phyloP scores from a whole-genome alignment of 306 rosid genomes.

The Luffa aegyptiaca region DNA sequence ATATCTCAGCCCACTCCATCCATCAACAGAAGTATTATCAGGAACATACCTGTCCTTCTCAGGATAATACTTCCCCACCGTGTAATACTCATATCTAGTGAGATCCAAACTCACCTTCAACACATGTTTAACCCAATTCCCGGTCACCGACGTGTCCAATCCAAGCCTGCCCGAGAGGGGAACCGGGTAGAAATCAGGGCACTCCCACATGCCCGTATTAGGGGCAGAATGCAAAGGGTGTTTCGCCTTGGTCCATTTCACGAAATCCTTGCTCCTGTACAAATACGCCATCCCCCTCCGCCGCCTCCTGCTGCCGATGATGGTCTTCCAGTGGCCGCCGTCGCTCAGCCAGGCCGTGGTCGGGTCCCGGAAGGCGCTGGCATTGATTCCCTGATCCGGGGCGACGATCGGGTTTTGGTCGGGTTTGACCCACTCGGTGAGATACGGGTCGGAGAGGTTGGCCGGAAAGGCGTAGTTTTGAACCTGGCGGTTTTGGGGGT shows the following conservation, averaged over 20 bases:
- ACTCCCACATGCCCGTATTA: slow-evolving; percentile 77
- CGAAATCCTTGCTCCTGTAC: slow-evolving; percentile 51
- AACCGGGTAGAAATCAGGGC: slow-evolving; percentile 81
- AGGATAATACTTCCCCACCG: slow-evolving; percentile 37
- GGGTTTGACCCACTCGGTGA: slow-evolving; percentile 56
- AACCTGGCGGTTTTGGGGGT: slow-evolving; percentile 32
- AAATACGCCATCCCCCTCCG: slow-evolving; percentile 48
- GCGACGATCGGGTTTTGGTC: slow-evolving; percentile 43
- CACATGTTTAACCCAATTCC: slow-evolving; percentile 40
- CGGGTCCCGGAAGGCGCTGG: slow-evolving; percentile 60
- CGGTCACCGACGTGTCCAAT: slow-evolving; percentile 35
- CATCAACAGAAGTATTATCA: slow-evolving; percentile 47
- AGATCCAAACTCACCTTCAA: slow-evolving; percentile 65
- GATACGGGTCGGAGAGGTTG: slow-evolving; percentile 48
- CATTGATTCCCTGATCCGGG: slow-evolving; percentile 18
- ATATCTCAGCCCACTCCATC: slow-evolving; percentile 69
- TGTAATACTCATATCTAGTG: slow-evolving; percentile 74
- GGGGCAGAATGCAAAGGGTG: slow-evolving; percentile 59
- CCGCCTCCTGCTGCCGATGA: slow-evolving; percentile 42
- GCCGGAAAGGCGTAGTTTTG: slow-evolving; percentile 62
- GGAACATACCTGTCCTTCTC: slow-evolving; percentile 43
- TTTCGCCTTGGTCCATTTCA: slow-evolving; percentile 41
- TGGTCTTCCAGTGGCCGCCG: slow-evolving; percentile 54
- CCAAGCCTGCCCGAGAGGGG: slow-evolving; percentile 19
- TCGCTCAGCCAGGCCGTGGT: slow-evolving; percentile 53